Percentiles rank a stretch among this genome's conserved stretches.
Evolutionary conservation across 2,329 filamentous ascomycete species (phyloP).

Genomic region (Aureobasidium sp.): DNA sequence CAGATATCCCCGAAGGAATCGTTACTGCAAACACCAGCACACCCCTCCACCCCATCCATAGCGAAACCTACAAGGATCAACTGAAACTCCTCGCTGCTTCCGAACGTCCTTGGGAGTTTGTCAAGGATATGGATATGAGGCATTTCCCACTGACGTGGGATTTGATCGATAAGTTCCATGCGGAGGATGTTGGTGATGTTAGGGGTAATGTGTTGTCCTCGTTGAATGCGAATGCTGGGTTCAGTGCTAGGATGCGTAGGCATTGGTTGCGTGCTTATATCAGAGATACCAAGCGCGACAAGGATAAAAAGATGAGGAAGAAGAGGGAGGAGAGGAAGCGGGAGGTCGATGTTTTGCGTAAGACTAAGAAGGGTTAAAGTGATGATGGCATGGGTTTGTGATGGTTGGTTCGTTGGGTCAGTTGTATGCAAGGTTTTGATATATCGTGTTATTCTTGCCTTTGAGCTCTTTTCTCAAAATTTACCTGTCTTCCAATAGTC

Average conservation of each 20-base stretch:
- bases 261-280: neutral
- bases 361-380: too few species aligned
- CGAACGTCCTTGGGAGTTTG: neutral
- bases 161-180: neutral
- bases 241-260: too few species aligned
- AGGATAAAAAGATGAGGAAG: neutral
- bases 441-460: too few species aligned
- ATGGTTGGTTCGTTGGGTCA: too few species aligned
- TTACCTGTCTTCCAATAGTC: too few species aligned
- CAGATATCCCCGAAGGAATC: neutral
- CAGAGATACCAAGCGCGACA: neutral
- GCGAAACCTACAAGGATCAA: neutral
- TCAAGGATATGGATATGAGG: neutral
- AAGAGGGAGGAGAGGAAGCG: neutral
- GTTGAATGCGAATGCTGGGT: neutral
- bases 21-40: neutral
- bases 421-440: too few species aligned
- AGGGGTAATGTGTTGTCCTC: neutral
- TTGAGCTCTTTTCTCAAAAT: too few species aligned
- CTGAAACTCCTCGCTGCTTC: neutral
- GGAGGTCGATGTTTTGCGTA: neutral
- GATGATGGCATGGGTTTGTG: too few species aligned
- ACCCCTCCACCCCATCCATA: neutral
- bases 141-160: neutral
- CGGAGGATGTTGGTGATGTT: neutral